Percentiles rank a stretch among this genome's conserved stretches.
phyloP scores from a whole-genome alignment of 108 stramenopile species.

The Conticribra weissflogii region DNA sequence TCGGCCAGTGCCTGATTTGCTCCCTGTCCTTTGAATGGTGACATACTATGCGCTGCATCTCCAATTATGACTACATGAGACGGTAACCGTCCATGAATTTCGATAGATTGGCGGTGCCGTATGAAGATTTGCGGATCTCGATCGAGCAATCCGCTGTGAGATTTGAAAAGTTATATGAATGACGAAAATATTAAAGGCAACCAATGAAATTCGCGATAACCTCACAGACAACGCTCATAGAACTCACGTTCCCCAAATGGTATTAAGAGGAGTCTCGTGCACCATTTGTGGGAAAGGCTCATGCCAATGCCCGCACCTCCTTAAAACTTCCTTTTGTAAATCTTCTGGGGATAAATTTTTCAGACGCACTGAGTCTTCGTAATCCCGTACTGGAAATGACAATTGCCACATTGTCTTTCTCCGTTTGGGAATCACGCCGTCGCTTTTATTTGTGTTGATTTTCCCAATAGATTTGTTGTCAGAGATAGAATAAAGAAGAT shows the following conservation, averaged over 20 bases:
- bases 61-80: slow-evolving; percentile 76
- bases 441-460: too few species aligned
- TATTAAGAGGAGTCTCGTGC: slow-evolving; percentile 58
- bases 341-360: slow-evolving; percentile 28
- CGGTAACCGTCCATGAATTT: slow-evolving; percentile 34
- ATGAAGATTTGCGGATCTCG: slow-evolving; percentile 70
- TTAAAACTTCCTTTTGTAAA: slow-evolving; percentile 61
- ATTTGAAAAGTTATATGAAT: too few species aligned
- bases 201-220: too few species aligned
- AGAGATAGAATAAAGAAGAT: background rate
- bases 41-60: slow-evolving; percentile 91
- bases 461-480: background rate
- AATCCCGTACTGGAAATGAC: slow-evolving; percentile 54
- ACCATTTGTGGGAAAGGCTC: slow-evolving; percentile 76
- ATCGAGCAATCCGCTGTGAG: slow-evolving; percentile 58
- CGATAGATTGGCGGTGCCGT: slow-evolving; percentile 29
- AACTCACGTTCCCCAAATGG: slow-evolving; percentile 82
- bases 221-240: too few species aligned
- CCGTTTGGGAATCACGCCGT: too few species aligned
- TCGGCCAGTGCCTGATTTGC: slow-evolving; percentile 92
- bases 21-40: slow-evolving; percentile 94
- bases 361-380: slow-evolving; percentile 34
- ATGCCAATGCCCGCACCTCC: slow-evolving; percentile 68
- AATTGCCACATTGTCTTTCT: slow-evolving; percentile 89
- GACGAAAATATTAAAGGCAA: too few species aligned